Base-by-base conservation (phyloP, 495 filamentous ascomycete genomes). In the Astrothelium subdiscretum region DNA sequence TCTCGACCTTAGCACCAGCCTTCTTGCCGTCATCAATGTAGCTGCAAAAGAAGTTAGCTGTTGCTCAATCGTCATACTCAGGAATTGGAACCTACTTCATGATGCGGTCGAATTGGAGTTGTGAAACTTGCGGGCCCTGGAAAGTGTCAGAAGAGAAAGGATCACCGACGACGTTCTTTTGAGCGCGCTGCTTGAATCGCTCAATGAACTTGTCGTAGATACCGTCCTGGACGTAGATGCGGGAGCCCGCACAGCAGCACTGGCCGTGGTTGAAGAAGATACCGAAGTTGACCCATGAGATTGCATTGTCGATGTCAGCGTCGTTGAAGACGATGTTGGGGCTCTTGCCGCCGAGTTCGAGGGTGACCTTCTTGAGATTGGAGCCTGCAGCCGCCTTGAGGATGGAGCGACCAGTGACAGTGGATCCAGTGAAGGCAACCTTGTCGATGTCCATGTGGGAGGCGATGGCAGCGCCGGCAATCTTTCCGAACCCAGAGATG, bases 221-320 rank as follows among this genome's bases (percentile, higher is more conserved):
- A 60, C 82, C 85, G 73, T 96, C 91, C 75, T 97, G 92, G 62
- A 97, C 92, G 76, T 96, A 95, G 73, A 97, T 81, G 71, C 92
- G 89, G 62, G 91, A 95, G 68, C 92, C 92, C 67, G 92, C 92
- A 72, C 91, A 97, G 87, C 92, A 97, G 85, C 87, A 91, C 78
- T 97, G 94, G 72, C 92, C 92, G 80, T 97, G 94, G 84, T 97
- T 97, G 82, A 81, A 97, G 87, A 90, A 97, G 73, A 97, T 96
- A 74, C 92, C 92, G 63, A 94, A 96, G 87, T 97, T 97, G 74
- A 92, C 89, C 92, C 92, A 97, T 20, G 87, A 90, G 76, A 97
- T 92, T 64, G 92, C 91, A 72, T 96, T 87, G 69, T 97, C 91
- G 69, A 97, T 92, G 71, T 97, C 86, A 61, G 92, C 92, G 70